Conservation (phyloP, 805 yeast genomes). For the Wickerhamiella sergipiensis region DNA sequence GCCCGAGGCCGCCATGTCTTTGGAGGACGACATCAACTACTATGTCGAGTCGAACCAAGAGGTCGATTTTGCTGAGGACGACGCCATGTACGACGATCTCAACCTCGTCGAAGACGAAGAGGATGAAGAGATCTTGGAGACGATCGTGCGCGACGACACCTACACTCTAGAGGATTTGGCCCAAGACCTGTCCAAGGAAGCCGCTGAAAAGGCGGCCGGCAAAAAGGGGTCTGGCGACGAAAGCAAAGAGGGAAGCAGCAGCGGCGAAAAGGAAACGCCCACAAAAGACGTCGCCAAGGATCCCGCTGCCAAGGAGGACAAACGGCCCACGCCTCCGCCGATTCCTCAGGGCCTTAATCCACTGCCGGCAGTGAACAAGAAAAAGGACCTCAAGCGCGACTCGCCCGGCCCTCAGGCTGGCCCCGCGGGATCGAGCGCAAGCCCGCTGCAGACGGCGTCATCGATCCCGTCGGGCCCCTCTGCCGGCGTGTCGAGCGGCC, state of each 20-base stretch:
- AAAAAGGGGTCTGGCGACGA: conserved; percentile 13
- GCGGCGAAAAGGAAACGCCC: conserved; percentile 6
- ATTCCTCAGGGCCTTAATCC: conserved; percentile 17
- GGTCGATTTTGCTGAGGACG: conserved; percentile 86
- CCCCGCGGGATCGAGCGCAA: conserved; percentile 13
- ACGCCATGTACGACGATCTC: conserved; percentile 77
- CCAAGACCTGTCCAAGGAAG: conserved; percentile 23
- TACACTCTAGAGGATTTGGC: conserved; percentile 26
- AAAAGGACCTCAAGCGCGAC: conserved; percentile 3
- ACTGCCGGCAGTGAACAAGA: conserved; percentile 18
- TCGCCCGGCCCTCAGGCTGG: conserved; percentile 15
- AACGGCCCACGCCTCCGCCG: not conserved
- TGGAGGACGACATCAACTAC: conserved; percentile 82
- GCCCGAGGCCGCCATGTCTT: conserved; percentile 58
- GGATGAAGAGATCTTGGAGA: conserved; percentile 32
- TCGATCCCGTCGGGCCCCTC: too few relatives aligned
- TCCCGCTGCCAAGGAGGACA: conserved; percentile 1
- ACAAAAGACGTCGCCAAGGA: not conserved
- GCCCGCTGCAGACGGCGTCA: conserved; percentile 10
- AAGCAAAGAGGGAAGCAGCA: conserved; percentile 16
- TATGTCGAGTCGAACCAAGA: conserved; percentile 90
- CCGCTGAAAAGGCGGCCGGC: conserved; percentile 22
- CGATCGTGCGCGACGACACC: conserved; percentile 21
- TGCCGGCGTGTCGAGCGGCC: too few relatives aligned
- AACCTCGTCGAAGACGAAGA: conserved; percentile 49